Evolutionary conservation across 2,329 filamentous ascomycete genomes (phyloP).

Genomic region (Exutisphaerella laricina): DNA sequence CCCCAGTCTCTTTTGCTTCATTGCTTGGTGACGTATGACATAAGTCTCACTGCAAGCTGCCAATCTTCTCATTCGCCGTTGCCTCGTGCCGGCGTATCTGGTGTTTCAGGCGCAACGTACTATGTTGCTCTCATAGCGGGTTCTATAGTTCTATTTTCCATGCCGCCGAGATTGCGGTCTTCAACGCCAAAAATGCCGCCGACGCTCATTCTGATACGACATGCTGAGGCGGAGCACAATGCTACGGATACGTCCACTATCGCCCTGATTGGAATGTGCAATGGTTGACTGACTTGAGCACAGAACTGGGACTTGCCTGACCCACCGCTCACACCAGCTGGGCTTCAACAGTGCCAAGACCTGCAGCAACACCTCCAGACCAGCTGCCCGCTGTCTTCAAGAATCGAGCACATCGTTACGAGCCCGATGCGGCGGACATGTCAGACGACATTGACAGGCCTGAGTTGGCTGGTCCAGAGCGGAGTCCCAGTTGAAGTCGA

Average conservation of each 20-base stretch:
- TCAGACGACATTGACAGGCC: conserved; percentile 55
- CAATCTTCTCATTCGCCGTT: too few relatives aligned
- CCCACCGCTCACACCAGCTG: conserved; percentile 39
- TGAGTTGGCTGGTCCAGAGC: conserved; percentile 54
- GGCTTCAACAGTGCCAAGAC: conserved; percentile 38
- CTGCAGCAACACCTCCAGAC: conserved; percentile 36
- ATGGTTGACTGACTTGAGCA: too few relatives aligned
- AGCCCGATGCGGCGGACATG: conserved; percentile 62
- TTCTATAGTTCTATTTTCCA: background rate
- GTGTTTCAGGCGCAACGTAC: background rate
- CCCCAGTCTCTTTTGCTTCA: too few relatives aligned
- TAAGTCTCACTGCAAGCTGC: too few relatives aligned
- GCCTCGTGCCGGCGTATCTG: too few relatives aligned
- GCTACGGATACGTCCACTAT: conserved; percentile 29
- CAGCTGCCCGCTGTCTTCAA: conserved; percentile 34
- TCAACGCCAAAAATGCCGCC: conserved; percentile 31
- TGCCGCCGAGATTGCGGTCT: conserved; percentile 4
- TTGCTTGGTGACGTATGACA: too few relatives aligned
- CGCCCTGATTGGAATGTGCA: too few relatives aligned
- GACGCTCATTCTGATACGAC: conserved; percentile 43
- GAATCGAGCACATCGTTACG: conserved; percentile 53
- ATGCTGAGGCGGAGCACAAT: conserved; percentile 44
- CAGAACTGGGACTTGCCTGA: conserved; percentile 39
- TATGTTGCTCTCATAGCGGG: background rate
- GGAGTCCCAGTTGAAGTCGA: conserved; percentile 53